phyloP scores from a whole-genome alignment of 1,284 basidiomycete species.

The Malassezia japonica region DNA sequence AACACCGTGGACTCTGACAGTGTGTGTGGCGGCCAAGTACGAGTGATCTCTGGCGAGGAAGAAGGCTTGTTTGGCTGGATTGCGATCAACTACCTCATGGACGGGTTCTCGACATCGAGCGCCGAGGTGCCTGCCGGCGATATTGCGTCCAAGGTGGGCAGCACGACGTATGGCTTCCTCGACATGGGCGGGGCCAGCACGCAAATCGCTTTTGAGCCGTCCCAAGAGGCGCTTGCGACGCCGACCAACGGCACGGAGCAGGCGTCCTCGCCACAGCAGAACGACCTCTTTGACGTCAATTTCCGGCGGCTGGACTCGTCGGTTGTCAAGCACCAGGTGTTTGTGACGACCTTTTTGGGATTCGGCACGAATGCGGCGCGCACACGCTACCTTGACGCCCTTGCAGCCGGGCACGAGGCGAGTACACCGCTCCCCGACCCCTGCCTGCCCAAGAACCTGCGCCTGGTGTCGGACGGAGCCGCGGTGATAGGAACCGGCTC shows the following conservation, averaged over 20 bases:
- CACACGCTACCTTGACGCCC: slow-evolving; percentile 62
- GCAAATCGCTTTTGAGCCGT: slow-evolving; percentile 80
- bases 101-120: slow-evolving; percentile 62
- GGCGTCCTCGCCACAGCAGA: background rate
- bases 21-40: slow-evolving; percentile 66
- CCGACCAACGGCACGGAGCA: slow-evolving; percentile 15
- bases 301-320: slow-evolving; percentile 73
- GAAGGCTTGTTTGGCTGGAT: slow-evolving; percentile 98
- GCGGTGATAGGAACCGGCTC: slow-evolving; percentile 65
- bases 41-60: slow-evolving; percentile 94
- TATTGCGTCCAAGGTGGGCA: slow-evolving; percentile 44
- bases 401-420: slow-evolving; percentile 27
- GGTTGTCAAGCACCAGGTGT: slow-evolving; percentile 81
- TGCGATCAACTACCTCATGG: slow-evolving; percentile 94
- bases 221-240: slow-evolving; percentile 52
- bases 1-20: too few relatives aligned
- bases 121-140: background rate
- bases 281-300: slow-evolving; percentile 58
- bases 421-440: slow-evolving; percentile 57
- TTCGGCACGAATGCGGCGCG: slow-evolving; percentile 94
- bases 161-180: slow-evolving; percentile 79
- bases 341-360: slow-evolving; percentile 95
- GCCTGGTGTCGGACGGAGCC: slow-evolving; percentile 19
- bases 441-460: slow-evolving; percentile 72
- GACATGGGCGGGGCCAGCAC: slow-evolving; percentile 99